Base-by-base conservation (phyloP, 306 rosid species). In the barrel medic (Medicago truncatula) region DNA sequence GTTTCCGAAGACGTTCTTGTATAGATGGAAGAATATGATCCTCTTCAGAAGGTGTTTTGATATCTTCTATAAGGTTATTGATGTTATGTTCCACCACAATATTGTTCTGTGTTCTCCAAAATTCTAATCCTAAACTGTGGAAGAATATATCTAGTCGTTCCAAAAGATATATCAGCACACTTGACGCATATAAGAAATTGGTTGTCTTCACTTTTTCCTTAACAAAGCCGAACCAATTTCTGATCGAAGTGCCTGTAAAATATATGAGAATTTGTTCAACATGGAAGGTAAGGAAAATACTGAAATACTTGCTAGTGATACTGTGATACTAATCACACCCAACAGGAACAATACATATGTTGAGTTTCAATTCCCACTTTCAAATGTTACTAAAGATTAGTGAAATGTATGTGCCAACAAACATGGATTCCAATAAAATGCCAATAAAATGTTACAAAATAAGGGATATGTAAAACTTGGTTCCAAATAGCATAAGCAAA, bases 1-100 rank as follows among this genome's bases (percentile, higher is more conserved):
- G 85, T 82, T 74, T 87, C 83, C 89, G 85, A 63, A 95, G 90
- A 78, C 97, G 99, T 75, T 86, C 80, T 77, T 86, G 80, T 79
- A 84, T 77, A 78, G 87, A 92, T 7, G 93, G 93, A 76, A 71
- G 84, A 65, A 87, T 77, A 13, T 56, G 17, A 68, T 95, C 96
- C 61, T 85, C 86, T 85, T 88, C 89, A 41, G 75, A 84, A 31
- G 46, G 78, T 69, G 76, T 71, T 86, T 84, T 89, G 18, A 64
- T 86, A 67, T 85, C 78, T 61, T 79, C 84, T 70, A 85, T 72
- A 54, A 61, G 85, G 79, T 69, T 74, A 59, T 67, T 76, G 1
- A 82, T 16, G 73, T 60, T 78, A 79, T 54, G 81, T 82, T 82
- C 88, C 50, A 52, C 17, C 38, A 75, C 61, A 76, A 65, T 67